phyloP scores from a whole-genome alignment of 140 eudicot species.

The Stevia rebaudiana region DNA sequence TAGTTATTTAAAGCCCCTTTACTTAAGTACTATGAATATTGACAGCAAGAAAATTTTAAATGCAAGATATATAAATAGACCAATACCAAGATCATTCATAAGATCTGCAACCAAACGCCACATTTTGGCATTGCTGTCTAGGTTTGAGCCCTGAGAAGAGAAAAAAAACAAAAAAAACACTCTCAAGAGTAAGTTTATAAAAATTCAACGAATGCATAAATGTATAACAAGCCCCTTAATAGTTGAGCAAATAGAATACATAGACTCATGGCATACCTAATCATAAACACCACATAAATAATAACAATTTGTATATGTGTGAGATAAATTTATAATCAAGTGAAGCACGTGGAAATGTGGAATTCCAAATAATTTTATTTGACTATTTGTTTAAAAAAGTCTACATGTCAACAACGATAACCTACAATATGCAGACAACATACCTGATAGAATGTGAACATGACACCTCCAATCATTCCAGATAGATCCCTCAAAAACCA shows the following conservation, averaged over 20 bases:
- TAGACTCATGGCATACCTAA: background rate
- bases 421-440: background rate
- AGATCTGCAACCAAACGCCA: constrained; percentile 99
- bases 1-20: constrained; percentile 4
- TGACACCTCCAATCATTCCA: constrained; percentile 96
- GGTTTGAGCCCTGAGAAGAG: constrained; percentile 77
- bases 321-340: background rate
- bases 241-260: background rate
- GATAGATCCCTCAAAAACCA: constrained; percentile 97
- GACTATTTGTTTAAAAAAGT: background rate
- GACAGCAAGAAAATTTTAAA: constrained; percentile 1
- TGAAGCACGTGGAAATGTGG: background rate
- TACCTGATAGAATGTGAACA: constrained; percentile 94
- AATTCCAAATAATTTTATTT: background rate
- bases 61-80: constrained; percentile 5
- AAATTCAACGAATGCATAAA: constrained; percentile 4
- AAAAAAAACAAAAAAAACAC: too few relatives aligned
- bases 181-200: constrained; percentile 4
- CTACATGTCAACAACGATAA: background rate
- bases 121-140: constrained; percentile 97
- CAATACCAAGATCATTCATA: constrained; percentile 97
- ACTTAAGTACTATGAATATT: background rate
- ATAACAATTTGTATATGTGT: background rate
- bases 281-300: background rate
- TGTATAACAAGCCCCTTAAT: background rate